A percentile compares a stretch with the other conserved stretches of the same genome.
These are phyloP conservation scores for Bruguiera parviflora DNA, from an alignment of 345 rosid genomes.

Conservation along the genomic window DNA sequence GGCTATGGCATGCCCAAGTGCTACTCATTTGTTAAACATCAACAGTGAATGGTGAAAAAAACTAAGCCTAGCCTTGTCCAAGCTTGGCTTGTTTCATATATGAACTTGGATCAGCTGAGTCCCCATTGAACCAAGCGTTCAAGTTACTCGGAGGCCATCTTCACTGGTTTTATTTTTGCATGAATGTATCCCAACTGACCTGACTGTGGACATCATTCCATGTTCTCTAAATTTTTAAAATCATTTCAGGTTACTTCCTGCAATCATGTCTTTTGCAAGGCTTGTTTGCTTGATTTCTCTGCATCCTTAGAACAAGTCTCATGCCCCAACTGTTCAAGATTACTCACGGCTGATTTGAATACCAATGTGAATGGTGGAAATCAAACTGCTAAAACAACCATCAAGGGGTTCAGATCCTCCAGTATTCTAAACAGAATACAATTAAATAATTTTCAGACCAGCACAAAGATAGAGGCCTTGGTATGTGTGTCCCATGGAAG, in stretches of 20 bases:
- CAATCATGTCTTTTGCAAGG: constrained; percentile 79
- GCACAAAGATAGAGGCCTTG: constrained; percentile 99
- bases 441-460: constrained; percentile 80
- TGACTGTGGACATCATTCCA: neutral
- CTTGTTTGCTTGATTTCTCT: constrained; percentile 74
- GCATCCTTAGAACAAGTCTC: constrained; percentile 57
- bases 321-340: constrained; percentile 78
- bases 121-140: neutral
- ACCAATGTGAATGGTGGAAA: constrained; percentile 43
- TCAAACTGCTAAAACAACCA: constrained; percentile 48
- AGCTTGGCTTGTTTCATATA: no score
- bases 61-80: no score
- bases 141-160: neutral
- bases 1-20: no score
- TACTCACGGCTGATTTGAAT: constrained; percentile 74
- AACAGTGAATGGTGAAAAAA: no score
- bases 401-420: constrained; percentile 73
- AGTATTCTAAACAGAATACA: constrained; percentile 85
- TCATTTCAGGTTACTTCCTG: constrained; percentile 75
- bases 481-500: constrained; percentile 39
- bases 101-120: no score
- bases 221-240: neutral
- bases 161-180: neutral
- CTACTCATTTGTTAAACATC: no score
- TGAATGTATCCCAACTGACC: neutral